These are phyloP conservation scores for Phaeomoniella chlamydospora DNA, from an alignment of 2,329 filamentous ascomycete species.

Conservation along the genomic window DNA sequence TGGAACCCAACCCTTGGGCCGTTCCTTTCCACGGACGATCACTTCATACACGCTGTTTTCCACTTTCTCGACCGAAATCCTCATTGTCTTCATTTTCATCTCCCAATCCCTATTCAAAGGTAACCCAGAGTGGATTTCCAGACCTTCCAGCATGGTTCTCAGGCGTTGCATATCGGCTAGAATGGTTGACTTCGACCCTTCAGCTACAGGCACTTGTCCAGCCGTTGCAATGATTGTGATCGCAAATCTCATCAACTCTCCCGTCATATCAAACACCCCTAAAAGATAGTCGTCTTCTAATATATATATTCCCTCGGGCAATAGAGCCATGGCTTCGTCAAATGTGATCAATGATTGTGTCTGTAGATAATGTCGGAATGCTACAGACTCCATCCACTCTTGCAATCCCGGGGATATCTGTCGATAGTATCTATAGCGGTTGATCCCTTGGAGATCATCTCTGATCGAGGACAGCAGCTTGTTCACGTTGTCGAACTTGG, in stretches of 20 bases:
- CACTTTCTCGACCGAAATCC: conserved; percentile 81
- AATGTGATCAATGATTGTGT: conserved; percentile 60
- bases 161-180: conserved; percentile 69
- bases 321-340: conserved; percentile 36
- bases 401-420: conserved; percentile 72
- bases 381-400: conserved; percentile 84
- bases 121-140: conserved; percentile 42
- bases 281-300: conserved; percentile 77
- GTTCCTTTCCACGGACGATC: conserved; percentile 71
- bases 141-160: conserved; percentile 59
- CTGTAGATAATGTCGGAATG: conserved; percentile 76
- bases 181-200: conserved; percentile 43
- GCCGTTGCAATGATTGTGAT: conserved; percentile 74
- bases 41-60: conserved; percentile 82
- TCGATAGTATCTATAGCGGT: conserved; percentile 66
- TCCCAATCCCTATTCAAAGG: conserved; percentile 47
- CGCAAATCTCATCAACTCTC: conserved; percentile 93
- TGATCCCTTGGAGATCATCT: conserved; percentile 61
- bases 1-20: conserved; percentile 84
- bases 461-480: conserved; percentile 53
- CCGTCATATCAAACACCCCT: conserved; percentile 84
- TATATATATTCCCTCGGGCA: conserved; percentile 42
- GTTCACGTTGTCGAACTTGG: conserved; percentile 56
- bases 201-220: conserved; percentile 22
- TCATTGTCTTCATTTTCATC: conserved; percentile 78